These are phyloP conservation scores for Cochlearia excelsa DNA, from an alignment of 345 rosid genomes.

Conservation along the genomic window DNA sequence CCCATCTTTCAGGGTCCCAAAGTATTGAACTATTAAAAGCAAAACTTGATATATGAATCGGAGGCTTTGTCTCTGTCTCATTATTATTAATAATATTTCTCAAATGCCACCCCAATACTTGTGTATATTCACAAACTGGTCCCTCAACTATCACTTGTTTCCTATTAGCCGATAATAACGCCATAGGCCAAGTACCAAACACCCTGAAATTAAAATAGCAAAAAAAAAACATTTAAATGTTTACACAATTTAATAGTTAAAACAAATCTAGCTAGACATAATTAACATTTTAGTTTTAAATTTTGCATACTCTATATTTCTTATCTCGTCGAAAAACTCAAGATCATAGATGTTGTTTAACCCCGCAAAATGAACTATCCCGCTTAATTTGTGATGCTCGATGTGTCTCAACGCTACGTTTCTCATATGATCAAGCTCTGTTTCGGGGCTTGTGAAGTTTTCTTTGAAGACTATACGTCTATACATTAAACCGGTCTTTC, in stretches of 20 bases:
- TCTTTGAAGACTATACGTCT: conserved; percentile 69
- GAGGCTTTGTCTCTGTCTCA: conserved; percentile 45
- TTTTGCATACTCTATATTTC: conserved; percentile 68
- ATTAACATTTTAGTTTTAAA: background rate
- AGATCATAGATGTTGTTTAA: conserved; percentile 77
- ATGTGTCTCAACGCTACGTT: conserved; percentile 77
- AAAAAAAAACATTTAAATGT: background rate
- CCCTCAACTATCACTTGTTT: conserved; percentile 71
- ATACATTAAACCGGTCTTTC: conserved; percentile 81
- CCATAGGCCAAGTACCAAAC: conserved; percentile 91
- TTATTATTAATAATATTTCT: conserved; percentile 55
- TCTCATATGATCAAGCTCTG: conserved; percentile 71
- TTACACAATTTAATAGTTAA: background rate
- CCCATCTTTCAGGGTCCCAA: conserved; percentile 94
- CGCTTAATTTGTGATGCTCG: conserved; percentile 68
- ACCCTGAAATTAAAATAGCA: conserved; percentile 40
- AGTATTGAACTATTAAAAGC: conserved; percentile 81
- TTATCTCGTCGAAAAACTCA: conserved; percentile 69
- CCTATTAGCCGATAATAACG: conserved; percentile 58
- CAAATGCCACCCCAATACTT: conserved; percentile 87
- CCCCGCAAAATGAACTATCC: conserved; percentile 79
- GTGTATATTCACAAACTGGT: conserved; percentile 76
- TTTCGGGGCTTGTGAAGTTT: conserved; percentile 57
- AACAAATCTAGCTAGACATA: background rate
- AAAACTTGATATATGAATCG: conserved; percentile 61